Evolutionary conservation across 805 yeast genomes (phyloP).

Genomic region (Limtongia smithiae): DNA sequence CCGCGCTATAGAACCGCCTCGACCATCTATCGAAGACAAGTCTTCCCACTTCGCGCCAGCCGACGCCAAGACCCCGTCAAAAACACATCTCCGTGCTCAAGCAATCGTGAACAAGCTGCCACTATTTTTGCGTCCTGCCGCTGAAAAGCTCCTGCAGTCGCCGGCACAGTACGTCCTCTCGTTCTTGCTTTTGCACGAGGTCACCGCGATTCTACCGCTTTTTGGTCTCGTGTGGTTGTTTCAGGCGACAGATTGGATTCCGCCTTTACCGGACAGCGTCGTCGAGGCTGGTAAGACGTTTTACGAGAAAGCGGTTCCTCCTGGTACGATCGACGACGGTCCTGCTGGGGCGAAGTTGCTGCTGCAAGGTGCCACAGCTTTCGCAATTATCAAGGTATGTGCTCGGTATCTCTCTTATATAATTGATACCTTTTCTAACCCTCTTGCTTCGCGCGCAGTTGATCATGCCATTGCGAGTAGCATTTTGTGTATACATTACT

Average conservation of each 20-base stretch:
- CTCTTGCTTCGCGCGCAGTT: no score
- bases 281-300: conserved; percentile 56
- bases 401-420: not conserved
- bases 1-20: conserved; percentile 18
- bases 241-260: conserved; percentile 53
- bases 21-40: conserved; percentile 6
- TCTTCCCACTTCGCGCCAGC: not conserved
- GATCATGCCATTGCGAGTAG: conserved; percentile 52
- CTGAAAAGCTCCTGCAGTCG: conserved; percentile 48
- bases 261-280: conserved; percentile 54
- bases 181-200: conserved; percentile 66
- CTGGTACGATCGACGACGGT: conserved; percentile 36
- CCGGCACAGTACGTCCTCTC: conserved; percentile 62
- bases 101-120: conserved; percentile 41
- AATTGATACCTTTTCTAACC: not conserved
- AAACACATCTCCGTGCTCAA: conserved; percentile 1
- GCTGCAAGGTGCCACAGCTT: conserved; percentile 73
- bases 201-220: conserved; percentile 70
- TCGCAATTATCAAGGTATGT: conserved; percentile 56
- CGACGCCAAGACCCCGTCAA: not conserved
- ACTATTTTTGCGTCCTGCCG: conserved; percentile 48
- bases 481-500: conserved; percentile 50
- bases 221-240: conserved; percentile 64
- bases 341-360: conserved; percentile 54
- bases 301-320: conserved; percentile 51